Evolutionary conservation across 192 early-diverging fungal species (phyloP).

Genomic region (Lunasporangiospora selenospora): DNA sequence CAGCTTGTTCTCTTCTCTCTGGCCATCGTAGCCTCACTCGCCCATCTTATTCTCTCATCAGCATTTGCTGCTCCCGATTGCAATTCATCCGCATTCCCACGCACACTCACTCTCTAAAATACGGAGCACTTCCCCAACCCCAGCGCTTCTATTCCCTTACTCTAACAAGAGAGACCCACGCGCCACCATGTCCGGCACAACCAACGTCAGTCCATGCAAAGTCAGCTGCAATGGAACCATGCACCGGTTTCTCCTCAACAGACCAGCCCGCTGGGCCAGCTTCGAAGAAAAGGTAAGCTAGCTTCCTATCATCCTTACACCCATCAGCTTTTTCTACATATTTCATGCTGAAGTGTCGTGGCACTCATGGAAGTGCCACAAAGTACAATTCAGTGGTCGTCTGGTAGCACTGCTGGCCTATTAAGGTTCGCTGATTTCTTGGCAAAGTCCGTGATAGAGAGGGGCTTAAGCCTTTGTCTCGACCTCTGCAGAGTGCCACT

Average conservation of each 20-base stretch:
- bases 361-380: too few species aligned
- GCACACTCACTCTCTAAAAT: constrained; percentile 1
- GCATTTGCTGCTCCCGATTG: not conserved
- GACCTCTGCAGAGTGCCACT: too few species aligned
- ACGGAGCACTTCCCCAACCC: not conserved
- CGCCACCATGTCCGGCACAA: constrained; percentile 25
- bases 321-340: not conserved
- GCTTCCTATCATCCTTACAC: not conserved
- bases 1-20: not conserved
- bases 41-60: not conserved
- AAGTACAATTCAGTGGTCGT: too few species aligned
- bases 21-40: not conserved
- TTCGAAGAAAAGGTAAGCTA: constrained; percentile 42
- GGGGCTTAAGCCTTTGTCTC: too few species aligned
- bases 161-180: not conserved
- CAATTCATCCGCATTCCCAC: not conserved
- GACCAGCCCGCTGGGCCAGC: constrained; percentile 37
- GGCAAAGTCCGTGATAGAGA: too few species aligned
- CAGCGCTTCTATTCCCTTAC: not conserved
- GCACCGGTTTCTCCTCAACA: constrained; percentile 37
- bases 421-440: too few species aligned
- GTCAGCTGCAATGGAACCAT: constrained; percentile 35
- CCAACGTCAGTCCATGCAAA: constrained; percentile 43
- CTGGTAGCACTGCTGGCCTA: too few species aligned
- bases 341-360: not conserved